A percentile compares a stretch with the other conserved stretches of the same genome.
Conservation (phyloP, 1,284 basidiomycete genomes). For the Cryptococcus jaspeensis region DNA sequence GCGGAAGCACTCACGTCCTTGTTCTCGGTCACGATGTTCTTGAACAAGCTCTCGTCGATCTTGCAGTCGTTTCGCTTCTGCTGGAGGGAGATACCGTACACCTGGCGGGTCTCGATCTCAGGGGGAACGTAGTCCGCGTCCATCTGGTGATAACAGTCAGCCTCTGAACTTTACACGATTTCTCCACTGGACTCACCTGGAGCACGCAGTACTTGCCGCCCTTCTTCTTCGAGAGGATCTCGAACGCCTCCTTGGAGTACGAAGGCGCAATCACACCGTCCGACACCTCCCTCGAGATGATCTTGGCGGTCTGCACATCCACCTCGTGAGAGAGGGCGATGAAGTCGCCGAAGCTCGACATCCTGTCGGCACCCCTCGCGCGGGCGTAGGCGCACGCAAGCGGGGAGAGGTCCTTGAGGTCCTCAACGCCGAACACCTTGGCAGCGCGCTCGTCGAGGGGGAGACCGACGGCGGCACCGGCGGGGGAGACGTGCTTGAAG, state of each 20-base stretch:
- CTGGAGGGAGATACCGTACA: slow-evolving; percentile 88
- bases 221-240: slow-evolving; percentile 94
- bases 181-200: slow-evolving; percentile 57
- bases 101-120: slow-evolving; percentile 86
- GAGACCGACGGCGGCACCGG: slow-evolving; percentile 89
- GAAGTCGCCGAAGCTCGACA: slow-evolving; percentile 99
- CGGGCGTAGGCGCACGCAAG: slow-evolving; percentile 93
- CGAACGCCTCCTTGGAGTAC: slow-evolving; percentile 83
- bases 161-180: background rate
- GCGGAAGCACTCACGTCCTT: slow-evolving; percentile 62
- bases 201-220: slow-evolving; percentile 98
- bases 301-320: slow-evolving; percentile 89
- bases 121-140: slow-evolving; percentile 75
- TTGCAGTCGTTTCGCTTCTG: slow-evolving; percentile 90
- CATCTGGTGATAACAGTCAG: slow-evolving; percentile 59
- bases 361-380: slow-evolving; percentile 94
- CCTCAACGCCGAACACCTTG: slow-evolving; percentile 94
- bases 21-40: slow-evolving; percentile 83
- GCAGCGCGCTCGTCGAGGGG: slow-evolving; percentile 83
- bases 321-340: slow-evolving; percentile 91
- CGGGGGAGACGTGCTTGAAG: slow-evolving; percentile 99
- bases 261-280: slow-evolving; percentile 97
- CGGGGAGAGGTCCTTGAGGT: slow-evolving; percentile 81
- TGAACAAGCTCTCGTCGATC: slow-evolving; percentile 78
- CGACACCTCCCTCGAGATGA: slow-evolving; percentile 96